phyloP scores from a whole-genome alignment of 768 basidiomycete species.

The Lactarius sanguifluus region DNA sequence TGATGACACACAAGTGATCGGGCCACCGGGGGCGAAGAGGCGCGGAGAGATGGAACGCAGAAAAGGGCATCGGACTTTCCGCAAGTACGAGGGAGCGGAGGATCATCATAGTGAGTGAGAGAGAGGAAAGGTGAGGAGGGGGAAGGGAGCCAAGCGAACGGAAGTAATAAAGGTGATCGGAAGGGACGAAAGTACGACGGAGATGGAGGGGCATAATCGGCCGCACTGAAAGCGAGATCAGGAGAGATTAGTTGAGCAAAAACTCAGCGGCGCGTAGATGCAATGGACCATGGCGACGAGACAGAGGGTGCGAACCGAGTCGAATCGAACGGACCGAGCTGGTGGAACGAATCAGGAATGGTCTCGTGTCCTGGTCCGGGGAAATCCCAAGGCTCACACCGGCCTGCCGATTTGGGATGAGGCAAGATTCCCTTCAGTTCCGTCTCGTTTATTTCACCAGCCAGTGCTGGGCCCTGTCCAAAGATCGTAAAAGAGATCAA shows the following conservation, averaged over 20 bases:
- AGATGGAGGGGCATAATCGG: constrained; percentile 21
- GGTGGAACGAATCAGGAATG: constrained; percentile 2
- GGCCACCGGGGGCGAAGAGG: not conserved
- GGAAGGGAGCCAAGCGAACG: constrained; percentile 6
- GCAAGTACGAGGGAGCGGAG: not conserved
- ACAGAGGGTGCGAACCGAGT: constrained; percentile 8
- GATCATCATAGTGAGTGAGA: not conserved
- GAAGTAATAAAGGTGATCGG: constrained; percentile 27
- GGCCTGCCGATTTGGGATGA: constrained; percentile 20
- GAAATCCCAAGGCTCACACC: constrained; percentile 21
- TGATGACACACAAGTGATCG: constrained; percentile 17
- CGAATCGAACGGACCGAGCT: constrained; percentile 1
- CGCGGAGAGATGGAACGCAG: not conserved
- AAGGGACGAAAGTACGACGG: constrained; percentile 2
- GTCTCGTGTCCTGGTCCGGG: constrained; percentile 12
- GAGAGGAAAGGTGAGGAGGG: not conserved
- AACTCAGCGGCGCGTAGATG: constrained; percentile 5
- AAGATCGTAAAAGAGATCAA: constrained; percentile 30
- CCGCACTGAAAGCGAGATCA: constrained; percentile 26
- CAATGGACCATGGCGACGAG: constrained; percentile 6
- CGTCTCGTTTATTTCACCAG: constrained; percentile 26
- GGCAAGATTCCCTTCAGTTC: constrained; percentile 23
- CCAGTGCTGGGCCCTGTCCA: constrained; percentile 20
- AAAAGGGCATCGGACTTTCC: constrained; percentile 9
- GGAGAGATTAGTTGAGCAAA: constrained; percentile 1